A percentile compares a stretch with the other conserved stretches of the same genome.
These are phyloP conservation scores for Imleria badia DNA, from an alignment of 768 basidiomycete genomes.

Conservation along the genomic window DNA sequence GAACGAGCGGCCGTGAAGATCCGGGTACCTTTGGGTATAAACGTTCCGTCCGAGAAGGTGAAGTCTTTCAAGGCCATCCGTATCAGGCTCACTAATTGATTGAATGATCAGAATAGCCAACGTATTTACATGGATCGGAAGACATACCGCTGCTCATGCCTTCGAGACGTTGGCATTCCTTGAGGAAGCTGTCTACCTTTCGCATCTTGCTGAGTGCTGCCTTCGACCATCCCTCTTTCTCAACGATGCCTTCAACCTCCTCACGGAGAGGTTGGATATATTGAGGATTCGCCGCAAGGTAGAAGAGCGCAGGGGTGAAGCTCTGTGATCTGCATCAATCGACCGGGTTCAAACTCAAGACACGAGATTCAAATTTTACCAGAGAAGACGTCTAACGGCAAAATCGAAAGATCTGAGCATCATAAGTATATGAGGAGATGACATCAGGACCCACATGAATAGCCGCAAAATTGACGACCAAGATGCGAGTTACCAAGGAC, in stretches of 20 bases:
- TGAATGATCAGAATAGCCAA: not conserved
- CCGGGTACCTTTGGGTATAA: constrained; percentile 34
- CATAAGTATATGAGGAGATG: not conserved
- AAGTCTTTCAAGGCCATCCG: constrained; percentile 34
- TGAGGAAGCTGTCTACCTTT: constrained; percentile 42
- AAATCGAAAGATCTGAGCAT: too few species aligned
- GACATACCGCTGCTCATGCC: constrained; percentile 26
- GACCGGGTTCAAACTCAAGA: too few species aligned
- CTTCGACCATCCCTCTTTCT: constrained; percentile 30
- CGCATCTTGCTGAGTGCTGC: constrained; percentile 27
- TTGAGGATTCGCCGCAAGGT: constrained; percentile 36
- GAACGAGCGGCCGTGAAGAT: constrained; percentile 22
- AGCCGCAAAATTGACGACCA: constrained; percentile 18
- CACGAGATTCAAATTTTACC: too few species aligned
- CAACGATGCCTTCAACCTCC: constrained; percentile 35
- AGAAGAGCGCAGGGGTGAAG: constrained; percentile 34
- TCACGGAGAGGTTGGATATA: constrained; percentile 35
- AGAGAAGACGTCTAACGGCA: not conserved
- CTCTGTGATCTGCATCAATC: constrained; percentile 14
- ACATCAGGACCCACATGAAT: constrained; percentile 19
- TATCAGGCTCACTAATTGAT: constrained; percentile 24
- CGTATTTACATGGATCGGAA: not conserved
- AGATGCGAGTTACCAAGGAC: constrained; percentile 22
- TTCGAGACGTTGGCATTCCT: constrained; percentile 34
- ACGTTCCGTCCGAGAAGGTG: constrained; percentile 40